Evolutionary conservation across 1,284 basidiomycete genomes (phyloP).

Genomic region (Malassezia restricta): DNA sequence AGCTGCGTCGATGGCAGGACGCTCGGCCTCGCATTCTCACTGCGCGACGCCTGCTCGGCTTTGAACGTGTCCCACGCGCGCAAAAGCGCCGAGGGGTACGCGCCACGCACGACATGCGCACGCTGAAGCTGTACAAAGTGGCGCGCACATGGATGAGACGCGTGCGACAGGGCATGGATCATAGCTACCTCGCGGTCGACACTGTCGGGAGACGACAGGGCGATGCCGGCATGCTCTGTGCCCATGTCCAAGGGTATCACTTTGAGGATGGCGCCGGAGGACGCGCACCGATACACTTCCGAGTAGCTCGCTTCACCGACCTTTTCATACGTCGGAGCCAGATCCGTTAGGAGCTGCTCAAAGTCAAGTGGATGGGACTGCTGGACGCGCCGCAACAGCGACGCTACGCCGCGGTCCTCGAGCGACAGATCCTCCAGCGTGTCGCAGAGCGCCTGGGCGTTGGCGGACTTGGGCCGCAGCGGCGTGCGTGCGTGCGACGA

Average conservation of each 20-base stretch:
- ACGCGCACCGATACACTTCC: constrained; percentile 64
- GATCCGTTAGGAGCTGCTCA: constrained; percentile 1
- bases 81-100: constrained; percentile 66
- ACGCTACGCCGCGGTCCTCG: neutral
- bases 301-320: constrained; percentile 93
- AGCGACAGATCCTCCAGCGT: constrained; percentile 1
- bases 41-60: constrained; percentile 52
- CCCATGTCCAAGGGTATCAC: constrained; percentile 56
- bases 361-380: constrained; percentile 15
- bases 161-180: constrained; percentile 19
- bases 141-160: constrained; percentile 4
- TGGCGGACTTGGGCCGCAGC: neutral
- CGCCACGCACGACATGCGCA: constrained; percentile 70
- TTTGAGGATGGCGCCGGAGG: constrained; percentile 62
- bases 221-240: constrained; percentile 22
- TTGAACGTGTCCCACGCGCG: constrained; percentile 76
- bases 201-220: constrained; percentile 15
- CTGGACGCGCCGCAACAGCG: constrained; percentile 15
- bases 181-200: constrained; percentile 47
- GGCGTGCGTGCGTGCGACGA: neutral
- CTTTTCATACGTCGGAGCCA: constrained; percentile 50
- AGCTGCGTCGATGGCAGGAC: constrained; percentile 61
- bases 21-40: constrained; percentile 73
- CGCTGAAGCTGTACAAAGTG: constrained; percentile 37
- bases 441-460: neutral